Evolutionary conservation across 2,329 filamentous ascomycete genomes (phyloP), one percentile per base, ranked within the genome.

Genomic region (Aspergillus latus): DNA sequence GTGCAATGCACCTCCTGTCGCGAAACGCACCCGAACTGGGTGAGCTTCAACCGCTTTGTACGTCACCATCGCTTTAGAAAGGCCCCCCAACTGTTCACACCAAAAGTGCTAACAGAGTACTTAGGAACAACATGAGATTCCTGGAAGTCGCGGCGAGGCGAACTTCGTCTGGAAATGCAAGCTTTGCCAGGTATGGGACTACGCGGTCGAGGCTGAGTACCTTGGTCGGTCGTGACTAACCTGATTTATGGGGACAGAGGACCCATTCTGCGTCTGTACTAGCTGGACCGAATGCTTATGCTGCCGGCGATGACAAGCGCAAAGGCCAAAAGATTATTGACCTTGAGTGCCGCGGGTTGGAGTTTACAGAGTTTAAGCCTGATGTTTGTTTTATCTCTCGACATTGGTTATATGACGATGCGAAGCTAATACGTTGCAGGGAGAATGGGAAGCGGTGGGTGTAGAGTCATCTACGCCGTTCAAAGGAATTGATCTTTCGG

Each of bases 81-180:
- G 49, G 58, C 34, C 42, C 32, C n/a, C 8, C n/a, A 26, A 26
- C 15, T 21, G n/a, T 4, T 30, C 21, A n/a, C 9, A 13, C 8
- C 34, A 11, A 13, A 5, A 5, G 7, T 13, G 9, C 26, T 53
- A 47, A 53, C 11, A 49, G 21, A 7, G 15, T 11, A 48, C 55
- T 13, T 60, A 96, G 91, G 93, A 97, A 71, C 83, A 81, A 68
- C 92, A 95, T 70, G 92, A 97, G 62, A 86, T 97, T 73, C 94
- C 90, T 62, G 92, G 92, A 36, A 97, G 92, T 73, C 85, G 91
- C 68, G 94, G 94, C 62, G 92, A 97, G 75, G 94, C 94, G 59
- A 97, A 97, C 75, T 99, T 99, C 75, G 94, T 99, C n/a, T 99
- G 94, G 93, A 92, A 87, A 74, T 99, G 94, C 83, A 96, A 95